A percentile compares a stretch with the other conserved stretches of the same genome.
Conservation (phyloP, 2,329 filamentous ascomycete genomes). For the Canariomyces notabilis region DNA sequence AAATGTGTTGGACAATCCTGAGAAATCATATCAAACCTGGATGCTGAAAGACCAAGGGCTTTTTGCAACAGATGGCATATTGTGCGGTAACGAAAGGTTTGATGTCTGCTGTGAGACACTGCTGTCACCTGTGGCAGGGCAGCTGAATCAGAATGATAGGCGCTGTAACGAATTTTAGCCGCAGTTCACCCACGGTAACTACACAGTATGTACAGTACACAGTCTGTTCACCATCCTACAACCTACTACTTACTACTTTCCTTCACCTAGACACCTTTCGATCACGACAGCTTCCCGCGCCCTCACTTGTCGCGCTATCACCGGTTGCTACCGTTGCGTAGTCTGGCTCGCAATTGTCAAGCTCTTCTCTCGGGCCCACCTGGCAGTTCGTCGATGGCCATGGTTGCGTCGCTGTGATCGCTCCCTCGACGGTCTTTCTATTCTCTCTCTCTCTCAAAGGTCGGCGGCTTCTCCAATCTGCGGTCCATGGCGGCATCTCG, state of each 20-base stretch:
- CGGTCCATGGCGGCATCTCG: slow-evolving; percentile 36
- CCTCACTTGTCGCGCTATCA: background rate
- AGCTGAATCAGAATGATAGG: too few species aligned
- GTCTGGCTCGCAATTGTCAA: background rate
- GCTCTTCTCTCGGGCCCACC: background rate
- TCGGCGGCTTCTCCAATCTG: background rate
- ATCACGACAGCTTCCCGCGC: background rate
- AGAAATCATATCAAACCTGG: too few species aligned
- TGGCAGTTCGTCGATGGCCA: background rate
- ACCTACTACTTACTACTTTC: too few species aligned
- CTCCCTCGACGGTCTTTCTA: background rate
- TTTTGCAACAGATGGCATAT: too few species aligned
- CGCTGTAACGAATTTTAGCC: slow-evolving; percentile 1
- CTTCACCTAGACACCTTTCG: background rate
- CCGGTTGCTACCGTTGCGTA: background rate
- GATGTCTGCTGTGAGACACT: background rate
- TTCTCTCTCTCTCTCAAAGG: background rate
- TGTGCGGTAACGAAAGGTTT: too few species aligned
- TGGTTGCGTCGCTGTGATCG: background rate
- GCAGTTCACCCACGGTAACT: background rate
- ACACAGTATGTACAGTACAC: too few species aligned
- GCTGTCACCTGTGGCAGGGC: background rate
- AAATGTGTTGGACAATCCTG: too few species aligned
- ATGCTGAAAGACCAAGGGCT: too few species aligned
- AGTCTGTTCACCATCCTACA: background rate